phyloP scores from a whole-genome alignment of 768 basidiomycete species.

The Rhodosporidiobolus sp. region DNA sequence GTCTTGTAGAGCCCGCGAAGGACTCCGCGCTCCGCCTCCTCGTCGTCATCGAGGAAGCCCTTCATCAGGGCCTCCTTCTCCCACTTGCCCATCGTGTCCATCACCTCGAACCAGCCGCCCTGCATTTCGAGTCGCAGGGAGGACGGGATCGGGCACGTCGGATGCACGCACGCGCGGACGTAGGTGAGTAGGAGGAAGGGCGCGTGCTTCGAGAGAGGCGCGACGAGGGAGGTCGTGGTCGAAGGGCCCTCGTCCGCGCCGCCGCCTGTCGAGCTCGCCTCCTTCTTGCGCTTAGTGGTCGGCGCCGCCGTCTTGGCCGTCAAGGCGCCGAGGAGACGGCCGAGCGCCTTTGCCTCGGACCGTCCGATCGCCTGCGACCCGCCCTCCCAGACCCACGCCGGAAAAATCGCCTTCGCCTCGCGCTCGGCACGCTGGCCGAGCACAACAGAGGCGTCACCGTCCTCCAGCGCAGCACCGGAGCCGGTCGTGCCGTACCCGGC shows the following conservation, averaged over 20 bases:
- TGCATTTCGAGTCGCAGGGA: conserved; percentile 31
- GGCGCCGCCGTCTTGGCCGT: conserved; percentile 36
- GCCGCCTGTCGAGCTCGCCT: background rate
- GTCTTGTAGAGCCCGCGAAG: conserved; percentile 38
- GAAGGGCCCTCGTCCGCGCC: background rate
- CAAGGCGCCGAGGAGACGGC: conserved; percentile 30
- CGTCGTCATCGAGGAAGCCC: conserved; percentile 37
- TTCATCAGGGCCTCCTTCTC: conserved; percentile 45
- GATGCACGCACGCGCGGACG: conserved; percentile 40
- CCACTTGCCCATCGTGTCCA: conserved; percentile 42
- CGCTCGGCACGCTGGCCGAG: conserved; percentile 29
- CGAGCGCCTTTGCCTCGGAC: conserved; percentile 27
- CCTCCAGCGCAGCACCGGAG: background rate
- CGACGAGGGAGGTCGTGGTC: conserved; percentile 33
- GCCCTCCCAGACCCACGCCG: conserved; percentile 35
- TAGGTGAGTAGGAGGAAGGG: conserved; percentile 43
- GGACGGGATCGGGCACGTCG: conserved; percentile 36
- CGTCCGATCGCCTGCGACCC: conserved; percentile 18
- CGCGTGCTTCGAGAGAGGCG: conserved; percentile 43
- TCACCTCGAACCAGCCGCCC: conserved; percentile 40
- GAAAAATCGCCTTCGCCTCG: conserved; percentile 33
- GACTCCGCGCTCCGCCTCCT: conserved; percentile 42
- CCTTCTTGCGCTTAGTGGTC: conserved; percentile 13
- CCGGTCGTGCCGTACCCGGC: conserved; percentile 31
- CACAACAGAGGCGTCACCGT: background rate